Base-by-base conservation (phyloP, 2,329 filamentous ascomycete species). In the Phialophora chinensis region DNA sequence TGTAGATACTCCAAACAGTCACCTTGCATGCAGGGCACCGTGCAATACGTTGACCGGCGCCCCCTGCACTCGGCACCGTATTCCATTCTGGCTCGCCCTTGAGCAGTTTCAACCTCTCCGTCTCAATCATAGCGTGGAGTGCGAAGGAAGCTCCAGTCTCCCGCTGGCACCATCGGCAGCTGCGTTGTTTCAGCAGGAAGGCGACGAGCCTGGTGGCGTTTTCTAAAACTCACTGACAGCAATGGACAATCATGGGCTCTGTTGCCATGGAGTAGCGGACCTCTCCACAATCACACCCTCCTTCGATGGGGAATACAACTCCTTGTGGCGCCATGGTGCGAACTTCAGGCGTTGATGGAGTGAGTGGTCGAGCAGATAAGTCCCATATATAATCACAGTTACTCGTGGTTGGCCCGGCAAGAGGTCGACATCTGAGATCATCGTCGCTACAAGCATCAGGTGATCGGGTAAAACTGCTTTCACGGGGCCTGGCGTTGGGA, bases 1-100 rank as follows among this genome's bases (percentile, higher is more conserved):
- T 29, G 70, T 84, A 85, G 68, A 80, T 69, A 63, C 73, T 79
- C 79, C 79, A 84, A 2, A 84, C 62, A 11, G 76, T 75, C 23
- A 77, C 73, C 54, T 74, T 72, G 70, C 83, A 85, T 8, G 68
- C 67, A 1, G 81, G 80, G 64, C 83, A 85, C 31, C 77, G 77
- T 4, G 76, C 77, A 23, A 83, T 73, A 42, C 74, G 74, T 68
- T 83, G 80, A 27, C 77, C 78, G n/a, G 73, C 60, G 42, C 77
- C 79, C n/a, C 79, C 82, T 61, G 76, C 73, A 4, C 80, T 76
- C 4, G 82, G 82, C 6, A 78, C 74, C 23, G 71, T 72, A 35
- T 76, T 62, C 50, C 74, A 70, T 38, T 72, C 59, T 23, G 73
- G 69, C 42, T 74, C 20, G 68, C 27, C 12, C 68, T 69, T n/a